phyloP scores from a whole-genome alignment of 495 filamentous ascomycete species.

The Penicillium verhagenii region DNA sequence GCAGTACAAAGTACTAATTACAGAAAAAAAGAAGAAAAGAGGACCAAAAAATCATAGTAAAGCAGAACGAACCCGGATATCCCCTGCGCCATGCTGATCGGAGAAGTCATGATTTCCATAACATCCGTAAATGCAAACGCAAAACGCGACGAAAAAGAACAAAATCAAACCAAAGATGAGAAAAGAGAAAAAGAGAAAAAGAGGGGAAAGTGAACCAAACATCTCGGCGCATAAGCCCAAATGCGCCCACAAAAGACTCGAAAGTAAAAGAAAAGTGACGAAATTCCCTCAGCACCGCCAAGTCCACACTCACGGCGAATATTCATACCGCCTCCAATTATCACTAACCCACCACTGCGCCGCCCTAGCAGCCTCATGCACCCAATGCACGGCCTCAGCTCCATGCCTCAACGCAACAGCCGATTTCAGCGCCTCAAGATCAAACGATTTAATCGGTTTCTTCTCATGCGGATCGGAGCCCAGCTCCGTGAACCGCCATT shows the following conservation, averaged over 20 bases:
- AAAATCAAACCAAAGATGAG: neutral
- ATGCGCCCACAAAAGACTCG: no score
- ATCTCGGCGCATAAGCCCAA: neutral
- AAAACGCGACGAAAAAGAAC: no score
- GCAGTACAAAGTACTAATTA: no score
- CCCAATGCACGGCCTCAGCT: constrained; percentile 38
- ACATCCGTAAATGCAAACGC: constrained; percentile 6
- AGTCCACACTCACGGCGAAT: constrained; percentile 1
- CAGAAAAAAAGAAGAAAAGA: no score
- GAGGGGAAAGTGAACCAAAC: neutral
- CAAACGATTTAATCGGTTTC: constrained; percentile 30
- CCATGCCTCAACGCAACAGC: constrained; percentile 31
- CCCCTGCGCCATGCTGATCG: constrained; percentile 21
- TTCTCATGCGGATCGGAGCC: constrained; percentile 37
- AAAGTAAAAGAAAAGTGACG: neutral
- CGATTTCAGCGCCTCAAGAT: constrained; percentile 26
- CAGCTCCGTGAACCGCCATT: constrained; percentile 38
- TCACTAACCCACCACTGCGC: constrained; percentile 42
- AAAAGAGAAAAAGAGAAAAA: constrained; percentile 2
- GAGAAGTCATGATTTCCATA: constrained; percentile 2
- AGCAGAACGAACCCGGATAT: constrained; percentile 7
- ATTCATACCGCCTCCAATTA: constrained; percentile 22
- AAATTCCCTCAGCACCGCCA: neutral
- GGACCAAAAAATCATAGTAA: constrained; percentile 5
- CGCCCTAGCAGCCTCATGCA: constrained; percentile 33